These are phyloP conservation scores for Halocafeteria seosinensis DNA, from an alignment of 108 stramenopile genomes.

Conservation along the genomic window DNA sequence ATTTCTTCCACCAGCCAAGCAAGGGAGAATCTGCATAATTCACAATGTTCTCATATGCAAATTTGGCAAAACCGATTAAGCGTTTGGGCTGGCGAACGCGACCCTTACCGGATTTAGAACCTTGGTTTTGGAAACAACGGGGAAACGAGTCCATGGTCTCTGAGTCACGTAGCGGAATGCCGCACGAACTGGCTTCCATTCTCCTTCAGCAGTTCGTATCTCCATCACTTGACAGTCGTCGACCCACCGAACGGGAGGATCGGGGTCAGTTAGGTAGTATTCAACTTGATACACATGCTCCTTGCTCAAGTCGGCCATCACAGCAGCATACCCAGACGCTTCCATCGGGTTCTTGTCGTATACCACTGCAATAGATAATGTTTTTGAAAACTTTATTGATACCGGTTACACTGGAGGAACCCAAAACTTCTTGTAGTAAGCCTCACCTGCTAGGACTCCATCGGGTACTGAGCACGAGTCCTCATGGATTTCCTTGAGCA, in stretches of 20 bases:
- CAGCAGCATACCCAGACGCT: conserved; percentile 4
- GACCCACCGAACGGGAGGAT: conserved; percentile 10
- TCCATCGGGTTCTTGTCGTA: conserved; percentile 24
- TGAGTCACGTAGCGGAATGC: conserved; percentile 21
- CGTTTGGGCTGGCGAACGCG: neutral
- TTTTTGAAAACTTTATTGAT: too few species aligned
- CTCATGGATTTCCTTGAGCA: conserved; percentile 9
- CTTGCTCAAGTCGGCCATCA: conserved; percentile 1
- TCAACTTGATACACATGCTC: conserved; percentile 9
- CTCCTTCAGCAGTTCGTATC: neutral
- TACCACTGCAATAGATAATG: conserved; percentile 13
- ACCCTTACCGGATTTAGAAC: neutral
- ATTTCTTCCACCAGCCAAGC: conserved; percentile 18
- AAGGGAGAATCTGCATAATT: too few species aligned
- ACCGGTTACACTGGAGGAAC: too few species aligned
- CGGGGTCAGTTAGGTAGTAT: conserved; percentile 7
- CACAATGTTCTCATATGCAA: neutral
- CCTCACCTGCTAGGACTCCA: too few species aligned
- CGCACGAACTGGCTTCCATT: conserved; percentile 11
- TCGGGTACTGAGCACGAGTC: too few species aligned
- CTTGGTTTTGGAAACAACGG: neutral
- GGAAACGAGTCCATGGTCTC: conserved; percentile 16
- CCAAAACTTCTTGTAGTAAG: too few species aligned
- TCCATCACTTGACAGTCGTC: neutral
- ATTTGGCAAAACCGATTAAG: neutral